These are phyloP conservation scores for Bisporella sp. DNA, from an alignment of 2,329 filamentous ascomycete species.

Conservation along the genomic window DNA sequence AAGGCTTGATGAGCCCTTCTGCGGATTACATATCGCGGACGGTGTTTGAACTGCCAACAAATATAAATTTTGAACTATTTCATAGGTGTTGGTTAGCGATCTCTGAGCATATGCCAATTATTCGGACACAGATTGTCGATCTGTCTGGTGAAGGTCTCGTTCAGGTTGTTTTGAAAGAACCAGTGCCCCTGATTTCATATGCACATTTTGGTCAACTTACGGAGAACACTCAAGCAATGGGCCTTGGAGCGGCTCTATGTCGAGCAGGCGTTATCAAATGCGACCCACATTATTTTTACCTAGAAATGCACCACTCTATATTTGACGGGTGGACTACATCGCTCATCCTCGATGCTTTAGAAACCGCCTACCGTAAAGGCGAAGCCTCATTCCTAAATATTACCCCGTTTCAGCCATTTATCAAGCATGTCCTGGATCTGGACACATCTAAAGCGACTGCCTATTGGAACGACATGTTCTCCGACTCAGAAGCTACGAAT, in stretches of 20 bases:
- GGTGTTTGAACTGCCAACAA: not conserved
- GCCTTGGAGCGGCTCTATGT: conserved; percentile 3
- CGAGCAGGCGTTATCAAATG: conserved; percentile 2
- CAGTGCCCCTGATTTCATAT: conserved; percentile 1
- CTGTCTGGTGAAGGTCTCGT: not conserved
- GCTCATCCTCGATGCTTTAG: not conserved
- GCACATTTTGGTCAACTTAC: conserved; percentile 8
- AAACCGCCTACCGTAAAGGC: not conserved
- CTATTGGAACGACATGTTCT: not conserved
- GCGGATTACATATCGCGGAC: conserved; percentile 28
- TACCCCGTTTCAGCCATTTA: not conserved
- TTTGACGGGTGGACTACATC: conserved; percentile 9
- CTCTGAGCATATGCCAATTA: conserved; percentile 17
- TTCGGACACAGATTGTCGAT: conserved; percentile 27
- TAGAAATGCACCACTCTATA: conserved; percentile 11
- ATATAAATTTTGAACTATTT: conserved; percentile 15
- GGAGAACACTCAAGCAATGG: conserved; percentile 3
- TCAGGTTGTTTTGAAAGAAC: conserved; percentile 11
- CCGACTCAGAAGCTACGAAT: not conserved
- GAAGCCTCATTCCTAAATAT: not conserved
- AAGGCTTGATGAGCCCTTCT: not conserved
- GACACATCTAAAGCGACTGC: not conserved
- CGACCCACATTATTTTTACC: conserved; percentile 5
- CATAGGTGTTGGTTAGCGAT: conserved; percentile 20
- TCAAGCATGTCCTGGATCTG: not conserved